These are phyloP conservation scores for Drechslera avenae DNA, from an alignment of 2,329 filamentous ascomycete genomes.

Conservation along the genomic window DNA sequence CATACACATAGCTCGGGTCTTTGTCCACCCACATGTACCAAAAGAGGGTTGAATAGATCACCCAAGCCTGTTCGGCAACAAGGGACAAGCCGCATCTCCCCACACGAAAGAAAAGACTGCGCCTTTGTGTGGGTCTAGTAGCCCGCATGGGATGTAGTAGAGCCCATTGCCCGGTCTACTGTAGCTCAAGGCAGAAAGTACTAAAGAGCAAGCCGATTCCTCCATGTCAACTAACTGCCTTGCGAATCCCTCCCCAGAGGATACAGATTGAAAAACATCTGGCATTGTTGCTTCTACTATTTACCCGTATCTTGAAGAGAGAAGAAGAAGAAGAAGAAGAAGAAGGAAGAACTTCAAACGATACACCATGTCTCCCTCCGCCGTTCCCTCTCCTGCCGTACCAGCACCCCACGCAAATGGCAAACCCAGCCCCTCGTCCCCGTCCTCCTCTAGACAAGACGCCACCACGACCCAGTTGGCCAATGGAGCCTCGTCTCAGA, in stretches of 20 bases:
- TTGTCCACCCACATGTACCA: background rate
- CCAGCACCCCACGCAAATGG: constrained; percentile 25
- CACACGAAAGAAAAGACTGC: constrained; percentile 7
- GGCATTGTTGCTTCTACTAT: background rate
- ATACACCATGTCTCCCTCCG: constrained; percentile 37
- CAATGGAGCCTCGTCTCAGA: constrained; percentile 7
- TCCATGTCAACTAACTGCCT: too few relatives aligned
- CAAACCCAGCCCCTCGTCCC: constrained; percentile 20
- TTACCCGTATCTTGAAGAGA: too few relatives aligned
- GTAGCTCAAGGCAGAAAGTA: constrained; percentile 6
- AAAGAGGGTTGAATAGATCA: constrained; percentile 7
- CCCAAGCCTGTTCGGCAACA: constrained; percentile 15
- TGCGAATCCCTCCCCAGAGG: background rate
- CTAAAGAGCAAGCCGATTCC: constrained; percentile 14
- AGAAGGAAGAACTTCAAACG: background rate
- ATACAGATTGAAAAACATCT: background rate
- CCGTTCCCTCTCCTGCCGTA: constrained; percentile 25
- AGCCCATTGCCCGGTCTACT: background rate
- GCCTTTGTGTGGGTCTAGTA: constrained; percentile 15
- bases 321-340: too few relatives aligned
- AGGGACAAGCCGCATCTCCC: constrained; percentile 20
- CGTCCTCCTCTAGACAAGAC: too few relatives aligned
- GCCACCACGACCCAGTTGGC: constrained; percentile 26
- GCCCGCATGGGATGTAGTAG: constrained; percentile 2
- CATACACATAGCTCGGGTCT: constrained; percentile 8